Evolutionary conservation across 805 yeast species (phyloP), one percentile per base, ranked within the genome.

Genomic region (Kodamaea neixiangensis): DNA sequence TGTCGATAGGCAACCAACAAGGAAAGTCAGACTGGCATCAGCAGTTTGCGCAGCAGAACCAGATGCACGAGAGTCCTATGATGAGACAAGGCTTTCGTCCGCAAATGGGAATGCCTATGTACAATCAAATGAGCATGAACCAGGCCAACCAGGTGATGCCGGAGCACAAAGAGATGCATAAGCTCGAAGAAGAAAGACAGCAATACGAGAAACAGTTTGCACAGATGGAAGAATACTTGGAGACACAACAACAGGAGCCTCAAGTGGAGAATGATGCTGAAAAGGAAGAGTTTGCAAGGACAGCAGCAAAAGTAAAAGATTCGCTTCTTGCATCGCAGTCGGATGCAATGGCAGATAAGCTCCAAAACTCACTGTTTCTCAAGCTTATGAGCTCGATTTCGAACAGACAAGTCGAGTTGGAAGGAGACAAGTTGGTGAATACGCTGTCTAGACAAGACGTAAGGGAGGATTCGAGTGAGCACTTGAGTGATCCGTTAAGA

Each of bases 321-420:
- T 60, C 74, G 11, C 59, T 64, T 59, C 47, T 50, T 18, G 31
- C 50, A 20, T 38, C 50, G 20, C 21, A 33, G 7, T 35, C 22
- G 13, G 52, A 49, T 10, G 44, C 46, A 7, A 62, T 68, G 59
- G 47, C 52, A 2, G 54, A 58, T 18, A 74, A 74, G 56, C 64
- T 74, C 49, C 64, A 68, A 51, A 67, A 68, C 51, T 66, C 72
- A 7, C 57, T 65, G 35, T 74, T 74, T 51, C 56, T 74, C 43
- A 71, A 73, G 55, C 60, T 74, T 35, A 74, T 74, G 79, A 58
- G 59, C 35, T 65, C 66, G 37, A 72, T 74, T 18, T 67, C 73
- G 18, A 66, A 66, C 39, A 55, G 75, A 31, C 51, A 62, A 38
- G 76, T 74, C 21, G 77, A 72, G 56, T 52, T 74, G 5, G 71